Evolutionary conservation across 2,329 filamentous ascomycete genomes (phyloP), one percentile per base, ranked within the genome.

Genomic region (Amauroascus niger): DNA sequence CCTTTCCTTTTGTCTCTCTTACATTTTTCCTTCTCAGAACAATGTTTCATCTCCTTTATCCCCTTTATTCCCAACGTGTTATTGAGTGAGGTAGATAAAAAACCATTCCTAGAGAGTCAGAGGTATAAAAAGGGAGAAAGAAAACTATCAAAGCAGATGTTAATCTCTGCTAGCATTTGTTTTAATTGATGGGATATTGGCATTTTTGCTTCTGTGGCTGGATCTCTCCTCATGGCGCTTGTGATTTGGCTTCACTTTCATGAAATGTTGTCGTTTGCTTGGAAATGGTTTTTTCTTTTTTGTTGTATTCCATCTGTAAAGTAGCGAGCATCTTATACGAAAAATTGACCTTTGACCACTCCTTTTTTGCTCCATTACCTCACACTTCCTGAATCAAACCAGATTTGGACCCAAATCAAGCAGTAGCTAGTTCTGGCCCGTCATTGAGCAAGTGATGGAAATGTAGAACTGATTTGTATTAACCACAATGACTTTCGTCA

Each of bases 171-270:
- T 35, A 35, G 9, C 39, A 35, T 44, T 8, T 40, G 28, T 37
- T 49, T 16, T n/a, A 5, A 37, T 44, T 51, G 24, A 51, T 44
- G 49, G 49, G 33, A 26, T 14, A 35, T 45, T 33, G 28, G 28
- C 18, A 52, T 45, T 32, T 18, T 30, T 40, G 2, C 26, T 30
- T 30, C 28, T 8, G 16, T 39, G 33, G n/a, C 22, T 28, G 43
- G 33, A 53, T 53, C 44, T 53, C 41, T 53, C 30, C 41, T 53
- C 41, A 24, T 35, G 41, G 50, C 39, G 41, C 28, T 22, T 35
- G 3, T 33, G 22, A 3, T 22, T 13, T 43, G n/a, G n/a, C 32
- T 44, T 43, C 26, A 18, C 20, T 16, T n/a, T 18, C 4, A 22
- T 43, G 20, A 46, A 45, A 6, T 45, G 18, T n/a, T n/a, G n/a